Evolutionary conservation across 2,329 filamentous ascomycete genomes (phyloP).

Genomic region (Aspergillus fructus): DNA sequence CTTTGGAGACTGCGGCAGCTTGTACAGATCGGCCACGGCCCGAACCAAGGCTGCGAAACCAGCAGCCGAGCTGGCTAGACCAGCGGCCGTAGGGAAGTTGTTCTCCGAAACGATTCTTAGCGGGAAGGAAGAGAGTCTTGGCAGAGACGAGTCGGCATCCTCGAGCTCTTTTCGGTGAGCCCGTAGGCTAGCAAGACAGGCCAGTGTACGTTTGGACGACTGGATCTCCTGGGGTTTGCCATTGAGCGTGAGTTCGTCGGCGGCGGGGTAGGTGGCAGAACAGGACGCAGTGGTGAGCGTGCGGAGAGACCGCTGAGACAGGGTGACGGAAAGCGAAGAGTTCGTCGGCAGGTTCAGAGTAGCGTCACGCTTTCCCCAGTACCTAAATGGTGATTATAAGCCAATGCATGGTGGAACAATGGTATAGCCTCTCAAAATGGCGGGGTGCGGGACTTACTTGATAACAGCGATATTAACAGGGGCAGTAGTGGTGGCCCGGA

Average conservation of each 20-base stretch:
- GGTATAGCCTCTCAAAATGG: not conserved
- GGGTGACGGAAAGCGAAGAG: conserved; percentile 93
- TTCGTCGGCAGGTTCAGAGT: conserved; percentile 97
- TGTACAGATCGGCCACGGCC: conserved; percentile 85
- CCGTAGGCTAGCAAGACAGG: conserved; percentile 86
- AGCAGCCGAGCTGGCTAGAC: conserved; percentile 68
- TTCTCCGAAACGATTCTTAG: conserved; percentile 92
- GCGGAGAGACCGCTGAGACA: conserved; percentile 89
- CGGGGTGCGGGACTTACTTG: conserved; percentile 60
- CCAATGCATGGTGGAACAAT: conserved; percentile 2
- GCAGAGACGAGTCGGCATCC: conserved; percentile 67
- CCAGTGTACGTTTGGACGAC: conserved; percentile 84
- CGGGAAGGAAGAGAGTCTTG: conserved; percentile 73
- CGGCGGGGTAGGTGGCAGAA: conserved; percentile 66
- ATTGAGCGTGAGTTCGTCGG: conserved; percentile 79
- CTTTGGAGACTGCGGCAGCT: conserved; percentile 74
- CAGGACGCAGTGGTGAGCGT: conserved; percentile 95
- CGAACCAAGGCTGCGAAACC: conserved; percentile 69
- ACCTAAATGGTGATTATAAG: conserved; percentile 44
- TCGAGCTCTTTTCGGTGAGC: conserved; percentile 75
- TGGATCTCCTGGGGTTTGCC: conserved; percentile 74
- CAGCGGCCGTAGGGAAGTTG: conserved; percentile 98
- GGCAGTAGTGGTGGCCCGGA: conserved; percentile 91
- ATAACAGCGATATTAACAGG: conserved; percentile 98
- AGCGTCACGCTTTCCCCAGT: conserved; percentile 97